phyloP scores from a whole-genome alignment of 176 grass and related monocot species.

The Pontederia paniculata region DNA sequence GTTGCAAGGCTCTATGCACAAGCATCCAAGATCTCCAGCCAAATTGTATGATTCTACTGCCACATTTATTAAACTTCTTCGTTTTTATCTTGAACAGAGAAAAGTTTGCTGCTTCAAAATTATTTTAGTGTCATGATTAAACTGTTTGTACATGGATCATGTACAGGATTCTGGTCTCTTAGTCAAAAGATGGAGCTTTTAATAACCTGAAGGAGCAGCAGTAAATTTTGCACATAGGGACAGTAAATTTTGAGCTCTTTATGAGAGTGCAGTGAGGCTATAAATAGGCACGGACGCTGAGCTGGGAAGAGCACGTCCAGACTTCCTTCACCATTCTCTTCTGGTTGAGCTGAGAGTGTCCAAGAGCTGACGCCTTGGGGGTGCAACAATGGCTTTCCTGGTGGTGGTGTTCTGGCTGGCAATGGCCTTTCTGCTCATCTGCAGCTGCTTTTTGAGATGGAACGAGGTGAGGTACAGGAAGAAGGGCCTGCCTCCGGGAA shows the following conservation, averaged over 20 bases:
- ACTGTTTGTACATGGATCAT: no score
- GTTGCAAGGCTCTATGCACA: neutral
- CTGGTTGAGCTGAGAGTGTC: neutral
- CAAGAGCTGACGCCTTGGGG: neutral
- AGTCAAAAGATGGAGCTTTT: no score
- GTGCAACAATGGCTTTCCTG: neutral
- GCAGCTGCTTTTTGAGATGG: conserved; percentile 14
- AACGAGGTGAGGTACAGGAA: conserved; percentile 18
- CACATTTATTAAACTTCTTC: neutral
- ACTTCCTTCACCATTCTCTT: neutral
- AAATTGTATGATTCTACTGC: neutral
- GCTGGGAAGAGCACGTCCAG: neutral
- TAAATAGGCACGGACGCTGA: neutral
- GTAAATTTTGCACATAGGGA: neutral
- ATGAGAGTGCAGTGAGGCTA: neutral
- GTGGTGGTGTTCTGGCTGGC: neutral
- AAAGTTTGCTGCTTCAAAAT: no score
- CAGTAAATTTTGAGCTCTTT: neutral
- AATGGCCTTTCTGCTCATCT: conserved; percentile 8
- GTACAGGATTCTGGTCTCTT: no score
- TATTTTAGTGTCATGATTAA: no score
- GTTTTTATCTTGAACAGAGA: neutral
- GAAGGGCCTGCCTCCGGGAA: conserved; percentile 17
- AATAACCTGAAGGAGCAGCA: no score
- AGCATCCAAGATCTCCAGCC: neutral